Evolutionary conservation across 139 green algal species (phyloP).

Genomic region (Trebouxia sp.): DNA sequence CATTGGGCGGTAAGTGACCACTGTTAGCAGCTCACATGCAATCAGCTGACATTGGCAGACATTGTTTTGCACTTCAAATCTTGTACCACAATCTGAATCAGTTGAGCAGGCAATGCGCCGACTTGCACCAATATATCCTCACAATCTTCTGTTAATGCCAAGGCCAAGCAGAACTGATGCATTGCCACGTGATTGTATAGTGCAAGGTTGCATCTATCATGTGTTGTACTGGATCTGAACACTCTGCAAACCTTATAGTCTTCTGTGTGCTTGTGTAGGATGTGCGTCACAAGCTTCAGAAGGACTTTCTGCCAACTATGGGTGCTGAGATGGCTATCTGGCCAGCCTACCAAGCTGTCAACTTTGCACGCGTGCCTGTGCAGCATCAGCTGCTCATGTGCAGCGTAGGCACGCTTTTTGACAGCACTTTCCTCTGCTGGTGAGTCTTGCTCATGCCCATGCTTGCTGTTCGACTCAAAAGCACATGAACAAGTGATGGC

Average conservation of each 20-base stretch:
- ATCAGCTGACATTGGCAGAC: neutral
- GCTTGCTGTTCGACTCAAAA: too few species aligned
- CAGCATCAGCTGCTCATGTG: conserved; percentile 42
- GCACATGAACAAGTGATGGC: too few species aligned
- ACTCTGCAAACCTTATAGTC: too few species aligned
- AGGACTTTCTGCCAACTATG: conserved; percentile 38
- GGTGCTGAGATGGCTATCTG: conserved; percentile 35
- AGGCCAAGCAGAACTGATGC: neutral
- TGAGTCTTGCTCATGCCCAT: too few species aligned
- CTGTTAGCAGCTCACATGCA: too few species aligned
- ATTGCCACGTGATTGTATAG: neutral
- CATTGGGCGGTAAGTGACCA: conserved; percentile 8
- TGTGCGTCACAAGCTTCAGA: conserved; percentile 32
- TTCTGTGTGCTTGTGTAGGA: too few species aligned
- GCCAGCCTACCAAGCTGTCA: conserved; percentile 36
- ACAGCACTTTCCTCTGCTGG: conserved; percentile 44
- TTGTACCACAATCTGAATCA: too few species aligned
- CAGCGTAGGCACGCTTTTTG: conserved; percentile 29
- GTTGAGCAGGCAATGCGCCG: too few species aligned
- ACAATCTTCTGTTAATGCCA: neutral
- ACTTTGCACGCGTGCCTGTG: conserved; percentile 36
- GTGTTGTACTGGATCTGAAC: neutral
- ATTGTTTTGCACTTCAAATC: too few species aligned
- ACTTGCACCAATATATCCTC: neutral
- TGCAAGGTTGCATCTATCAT: neutral